Conservation (phyloP, 805 yeast genomes). For the Candida dajiaensis region DNA sequence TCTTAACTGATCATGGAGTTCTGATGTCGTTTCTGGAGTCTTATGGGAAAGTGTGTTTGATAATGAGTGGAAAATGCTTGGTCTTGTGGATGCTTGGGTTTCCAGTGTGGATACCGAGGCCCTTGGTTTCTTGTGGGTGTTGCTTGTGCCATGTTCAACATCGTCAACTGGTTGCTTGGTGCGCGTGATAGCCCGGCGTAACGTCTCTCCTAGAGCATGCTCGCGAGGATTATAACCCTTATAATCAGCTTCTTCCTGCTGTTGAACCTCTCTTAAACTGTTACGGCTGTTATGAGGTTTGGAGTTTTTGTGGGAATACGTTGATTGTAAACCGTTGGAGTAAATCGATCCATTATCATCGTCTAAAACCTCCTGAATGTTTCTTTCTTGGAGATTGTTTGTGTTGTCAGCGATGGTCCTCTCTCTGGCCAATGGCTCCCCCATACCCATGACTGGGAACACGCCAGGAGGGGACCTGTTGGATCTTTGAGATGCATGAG, state of each 20-base stretch:
- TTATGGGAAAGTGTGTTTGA: constrained; percentile 16
- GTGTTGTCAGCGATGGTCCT: constrained; percentile 43
- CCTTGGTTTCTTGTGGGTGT: not conserved
- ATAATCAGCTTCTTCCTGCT: constrained; percentile 25
- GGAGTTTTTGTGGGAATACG: constrained; percentile 1
- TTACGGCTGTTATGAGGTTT: constrained; percentile 5
- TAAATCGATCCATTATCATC: not conserved
- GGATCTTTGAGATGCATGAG: not conserved
- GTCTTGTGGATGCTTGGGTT: not conserved
- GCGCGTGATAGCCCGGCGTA: constrained; percentile 27
- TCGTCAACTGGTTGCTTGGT: not conserved
- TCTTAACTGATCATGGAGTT: constrained; percentile 27
- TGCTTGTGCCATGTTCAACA: not conserved
- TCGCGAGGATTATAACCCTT: constrained; percentile 28
- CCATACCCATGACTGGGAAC: constrained; percentile 79
- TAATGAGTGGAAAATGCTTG: constrained; percentile 15
- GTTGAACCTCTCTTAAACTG: constrained; percentile 13
- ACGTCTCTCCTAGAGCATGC: constrained; percentile 28
- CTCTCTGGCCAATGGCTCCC: constrained; percentile 52
- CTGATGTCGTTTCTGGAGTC: constrained; percentile 22
- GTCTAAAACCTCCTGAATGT: constrained; percentile 12
- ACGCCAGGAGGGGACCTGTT: constrained; percentile 66
- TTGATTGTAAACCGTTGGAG: not conserved
- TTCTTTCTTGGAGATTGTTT: not conserved
- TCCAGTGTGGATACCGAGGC: not conserved